A percentile compares a stretch with the other conserved stretches of the same genome.
Conservation (phyloP, 495 filamentous ascomycete species). For the Penicillium manginii region DNA sequence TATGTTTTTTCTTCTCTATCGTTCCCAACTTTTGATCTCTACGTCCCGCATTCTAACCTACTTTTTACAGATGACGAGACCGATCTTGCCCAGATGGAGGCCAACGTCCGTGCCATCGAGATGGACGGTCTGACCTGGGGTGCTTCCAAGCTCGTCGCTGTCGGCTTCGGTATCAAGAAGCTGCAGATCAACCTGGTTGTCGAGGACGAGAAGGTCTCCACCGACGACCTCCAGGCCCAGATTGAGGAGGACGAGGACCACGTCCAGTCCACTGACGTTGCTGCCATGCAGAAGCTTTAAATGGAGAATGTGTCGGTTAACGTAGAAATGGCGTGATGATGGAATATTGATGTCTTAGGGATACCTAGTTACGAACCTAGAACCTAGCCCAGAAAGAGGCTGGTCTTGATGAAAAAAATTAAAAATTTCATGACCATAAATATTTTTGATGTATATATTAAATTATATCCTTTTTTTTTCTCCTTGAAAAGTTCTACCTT, state of each 20-base stretch:
- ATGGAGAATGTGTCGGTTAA: slow-evolving; percentile 39
- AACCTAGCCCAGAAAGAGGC: slow-evolving; percentile 26
- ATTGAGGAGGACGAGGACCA: slow-evolving; percentile 93
- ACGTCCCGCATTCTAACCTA: slow-evolving; percentile 31
- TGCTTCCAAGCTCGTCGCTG: slow-evolving; percentile 82
- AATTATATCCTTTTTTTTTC: neutral
- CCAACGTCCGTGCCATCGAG: slow-evolving; percentile 81
- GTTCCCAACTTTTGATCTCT: neutral
- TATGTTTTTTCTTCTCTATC: slow-evolving; percentile 51
- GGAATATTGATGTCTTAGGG: slow-evolving; percentile 44
- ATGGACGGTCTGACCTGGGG: slow-evolving; percentile 97
- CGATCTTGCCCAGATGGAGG: slow-evolving; percentile 80
- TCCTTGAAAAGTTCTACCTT: neutral
- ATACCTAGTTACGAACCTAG: slow-evolving; percentile 35
- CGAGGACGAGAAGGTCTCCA: slow-evolving; percentile 94
- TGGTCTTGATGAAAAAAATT: slow-evolving; percentile 35
- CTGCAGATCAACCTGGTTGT: slow-evolving; percentile 97
- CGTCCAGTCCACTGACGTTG: slow-evolving; percentile 92
- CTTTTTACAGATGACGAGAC: slow-evolving; percentile 80
- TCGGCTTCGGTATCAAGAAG: slow-evolving; percentile 99
- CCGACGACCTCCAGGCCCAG: slow-evolving; percentile 82
- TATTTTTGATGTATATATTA: neutral
- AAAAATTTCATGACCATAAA: slow-evolving; percentile 35
- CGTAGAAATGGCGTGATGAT: slow-evolving; percentile 47
- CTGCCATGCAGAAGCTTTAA: slow-evolving; percentile 93